phyloP scores from a whole-genome alignment of 805 yeast genomes.

The Hermanozyma aechmeae region DNA sequence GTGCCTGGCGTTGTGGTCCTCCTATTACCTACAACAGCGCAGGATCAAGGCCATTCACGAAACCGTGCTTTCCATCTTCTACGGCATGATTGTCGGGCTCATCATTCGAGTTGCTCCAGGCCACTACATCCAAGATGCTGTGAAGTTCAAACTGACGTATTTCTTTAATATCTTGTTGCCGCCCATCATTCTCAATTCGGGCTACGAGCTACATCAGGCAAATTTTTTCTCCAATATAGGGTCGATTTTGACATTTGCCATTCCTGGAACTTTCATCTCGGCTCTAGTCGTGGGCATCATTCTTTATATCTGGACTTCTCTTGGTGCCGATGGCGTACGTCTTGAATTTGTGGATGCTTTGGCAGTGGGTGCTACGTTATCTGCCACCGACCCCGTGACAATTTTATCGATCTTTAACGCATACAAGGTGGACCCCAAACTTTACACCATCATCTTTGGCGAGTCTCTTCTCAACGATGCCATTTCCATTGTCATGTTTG shows the following conservation, averaged over 20 bases:
- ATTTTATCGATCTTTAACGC: conserved; percentile 93
- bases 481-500: conserved; percentile 97
- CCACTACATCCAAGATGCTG: conserved; percentile 93
- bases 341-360: conserved; percentile 95
- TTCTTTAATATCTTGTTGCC: conserved; percentile 92
- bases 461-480: conserved; percentile 95
- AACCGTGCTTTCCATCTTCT: conserved; percentile 89
- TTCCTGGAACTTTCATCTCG: conserved; percentile 92
- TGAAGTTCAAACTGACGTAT: conserved; percentile 87
- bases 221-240: conserved; percentile 91
- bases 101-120: conserved; percentile 90
- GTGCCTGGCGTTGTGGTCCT: conserved; percentile 89
- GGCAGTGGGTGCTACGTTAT: conserved; percentile 94
- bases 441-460: conserved; percentile 95
- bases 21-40: conserved; percentile 84
- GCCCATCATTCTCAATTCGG: conserved; percentile 92
- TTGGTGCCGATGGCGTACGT: conserved; percentile 82
- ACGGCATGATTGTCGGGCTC: conserved; percentile 94
- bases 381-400: conserved; percentile 98
- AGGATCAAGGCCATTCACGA: conserved; percentile 95
- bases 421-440: conserved; percentile 94
- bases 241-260: conserved; percentile 86
- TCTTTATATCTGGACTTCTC: conserved; percentile 78
- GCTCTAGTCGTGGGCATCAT: conserved; percentile 87
- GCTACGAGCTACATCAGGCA: conserved; percentile 92